Base-by-base conservation (phyloP, 148 eudicot genomes). In the Diospyros lotus region DNA sequence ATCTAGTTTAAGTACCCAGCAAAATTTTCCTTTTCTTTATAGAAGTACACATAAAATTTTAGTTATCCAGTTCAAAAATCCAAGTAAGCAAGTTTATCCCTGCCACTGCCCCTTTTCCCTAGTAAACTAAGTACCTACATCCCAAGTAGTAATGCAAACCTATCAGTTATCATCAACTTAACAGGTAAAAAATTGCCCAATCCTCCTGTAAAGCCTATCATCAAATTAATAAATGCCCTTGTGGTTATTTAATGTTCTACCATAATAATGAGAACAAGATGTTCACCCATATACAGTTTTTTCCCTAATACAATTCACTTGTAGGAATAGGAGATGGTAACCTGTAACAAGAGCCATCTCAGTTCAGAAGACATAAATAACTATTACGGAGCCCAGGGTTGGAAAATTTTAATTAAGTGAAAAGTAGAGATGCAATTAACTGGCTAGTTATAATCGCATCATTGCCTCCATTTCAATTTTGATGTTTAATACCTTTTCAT, bases 141-240 rank as follows among this genome's bases (percentile, higher is more conserved):
- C 51, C 39, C 39, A 17, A 2, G n/a, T 1, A 3, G 11, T 48
- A 68, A 14, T 50, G 18, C 48, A 28, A 50, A 18, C 17, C 50
- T 51, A n/a, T 53, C 76, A 73, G 18, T 50, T 17, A 51, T 51
- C 54, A 50, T 7, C 38, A 72, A 52, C 43, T 39, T 44, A 64
- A 56, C 56, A 14, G 39, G 66, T 45, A 8, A 73, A 73, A 73
- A 2, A 14, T 5, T 13, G 46, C 46, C 43, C n/a, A 11, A 45
- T 45, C 1, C 10, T 6, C 53, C n/a, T 48, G 40, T 7, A 12
- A 40, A 45, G 6, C 71, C 9, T 17, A 50, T 41, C 39, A 46
- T n/a, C 13, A 6, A 17, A 40, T 38, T 4, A 5, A 17, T 8
- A 68, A 4, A 68, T 6, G 7, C 17, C 8, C 1, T 14, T 15